phyloP scores from a whole-genome alignment of 2,329 filamentous ascomycete species.

The Talaromyces pinophilus region DNA sequence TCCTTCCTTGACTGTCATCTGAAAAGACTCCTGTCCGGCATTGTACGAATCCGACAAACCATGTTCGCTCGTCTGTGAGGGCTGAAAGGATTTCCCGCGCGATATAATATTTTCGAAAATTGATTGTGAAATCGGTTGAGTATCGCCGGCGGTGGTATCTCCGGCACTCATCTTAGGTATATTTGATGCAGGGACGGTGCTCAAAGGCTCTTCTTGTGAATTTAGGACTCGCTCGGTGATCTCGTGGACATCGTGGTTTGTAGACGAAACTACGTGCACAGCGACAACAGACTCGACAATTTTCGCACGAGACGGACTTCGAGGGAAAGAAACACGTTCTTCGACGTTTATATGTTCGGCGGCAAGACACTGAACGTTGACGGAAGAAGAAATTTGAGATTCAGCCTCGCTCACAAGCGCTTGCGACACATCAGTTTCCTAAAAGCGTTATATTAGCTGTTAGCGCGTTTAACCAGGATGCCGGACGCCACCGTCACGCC shows the following conservation, averaged over 20 bases:
- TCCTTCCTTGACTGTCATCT: constrained; percentile 42
- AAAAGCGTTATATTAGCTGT: constrained; percentile 23
- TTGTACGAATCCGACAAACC: constrained; percentile 16
- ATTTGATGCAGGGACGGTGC: constrained; percentile 28
- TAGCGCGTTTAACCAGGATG: constrained; percentile 34
- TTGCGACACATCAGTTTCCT: constrained; percentile 38
- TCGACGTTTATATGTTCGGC: not conserved
- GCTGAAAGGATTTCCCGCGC: constrained; percentile 36
- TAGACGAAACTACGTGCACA: constrained; percentile 10
- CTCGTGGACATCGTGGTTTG: constrained; percentile 13
- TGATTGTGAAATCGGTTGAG: constrained; percentile 49
- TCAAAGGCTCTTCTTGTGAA: constrained; percentile 26
- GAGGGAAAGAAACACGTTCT: not conserved
- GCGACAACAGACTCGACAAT: constrained; percentile 2
- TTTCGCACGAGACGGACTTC: not conserved
- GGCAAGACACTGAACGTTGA: not conserved
- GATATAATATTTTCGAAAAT: constrained; percentile 45
- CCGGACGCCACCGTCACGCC: constrained; percentile 29
- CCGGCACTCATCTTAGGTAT: constrained; percentile 37
- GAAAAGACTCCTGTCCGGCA: constrained; percentile 31
- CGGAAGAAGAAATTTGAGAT: constrained; percentile 18
- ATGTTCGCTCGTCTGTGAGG: constrained; percentile 25
- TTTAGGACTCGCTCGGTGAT: constrained; percentile 13
- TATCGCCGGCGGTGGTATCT: constrained; percentile 42
- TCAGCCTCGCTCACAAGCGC: constrained; percentile 24